A percentile compares a stretch with the other conserved stretches of the same genome.
These are phyloP conservation scores for Rhizomucor pusillus DNA, from an alignment of 371 early-diverging fungal species.

Conservation along the genomic window DNA sequence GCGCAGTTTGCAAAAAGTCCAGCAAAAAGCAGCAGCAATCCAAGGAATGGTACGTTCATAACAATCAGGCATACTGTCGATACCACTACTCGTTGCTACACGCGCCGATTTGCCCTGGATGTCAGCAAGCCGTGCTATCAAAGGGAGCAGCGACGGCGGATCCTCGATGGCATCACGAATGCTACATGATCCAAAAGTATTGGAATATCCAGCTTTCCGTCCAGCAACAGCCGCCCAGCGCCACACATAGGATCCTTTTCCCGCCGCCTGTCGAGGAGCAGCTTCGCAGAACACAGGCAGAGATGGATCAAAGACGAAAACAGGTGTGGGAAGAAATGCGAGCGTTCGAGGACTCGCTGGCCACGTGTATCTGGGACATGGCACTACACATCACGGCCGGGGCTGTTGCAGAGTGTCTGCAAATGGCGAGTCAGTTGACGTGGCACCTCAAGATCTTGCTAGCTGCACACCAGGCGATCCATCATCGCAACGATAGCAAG, in stretches of 20 bases:
- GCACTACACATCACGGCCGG: slow-evolving; percentile 81
- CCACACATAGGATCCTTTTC: neutral
- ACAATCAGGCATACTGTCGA: slow-evolving; percentile 82
- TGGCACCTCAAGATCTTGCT: slow-evolving; percentile 86
- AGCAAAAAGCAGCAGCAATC: neutral
- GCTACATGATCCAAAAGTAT: slow-evolving; percentile 82
- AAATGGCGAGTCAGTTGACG: slow-evolving; percentile 82
- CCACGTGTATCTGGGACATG: slow-evolving; percentile 92
- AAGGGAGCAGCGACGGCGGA: slow-evolving; percentile 75
- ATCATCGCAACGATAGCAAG: neutral
- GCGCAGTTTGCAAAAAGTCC: neutral
- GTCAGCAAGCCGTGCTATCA: slow-evolving; percentile 83
- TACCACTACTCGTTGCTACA: slow-evolving; percentile 82
- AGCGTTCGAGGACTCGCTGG: slow-evolving; percentile 77
- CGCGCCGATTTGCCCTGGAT: slow-evolving; percentile 87
- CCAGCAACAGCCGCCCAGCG: neutral
- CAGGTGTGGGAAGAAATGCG: slow-evolving; percentile 14
- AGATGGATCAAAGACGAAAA: slow-evolving; percentile 11
- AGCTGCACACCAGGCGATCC: slow-evolving; percentile 66
- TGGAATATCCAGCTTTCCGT: slow-evolving; percentile 15
- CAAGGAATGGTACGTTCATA: slow-evolving; percentile 68
- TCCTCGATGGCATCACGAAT: slow-evolving; percentile 94
- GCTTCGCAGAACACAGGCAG: slow-evolving; percentile 4
- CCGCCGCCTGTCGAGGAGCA: slow-evolving; percentile 1
- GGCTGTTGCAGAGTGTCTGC: slow-evolving; percentile 69